phyloP scores from a whole-genome alignment of 345 rosid genomes.

The Gossypioides kirkii region DNA sequence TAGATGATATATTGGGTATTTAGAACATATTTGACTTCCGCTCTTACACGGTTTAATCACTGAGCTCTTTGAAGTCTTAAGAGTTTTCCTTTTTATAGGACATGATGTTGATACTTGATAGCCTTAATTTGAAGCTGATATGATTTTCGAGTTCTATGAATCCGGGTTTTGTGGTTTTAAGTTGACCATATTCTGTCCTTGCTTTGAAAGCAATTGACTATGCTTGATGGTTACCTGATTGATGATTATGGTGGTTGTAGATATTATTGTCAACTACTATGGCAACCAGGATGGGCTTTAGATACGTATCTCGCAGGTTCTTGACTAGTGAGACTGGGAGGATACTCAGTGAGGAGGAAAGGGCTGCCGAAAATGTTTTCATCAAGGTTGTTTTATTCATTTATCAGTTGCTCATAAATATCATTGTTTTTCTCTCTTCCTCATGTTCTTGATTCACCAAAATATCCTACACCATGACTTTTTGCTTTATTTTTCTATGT shows the following conservation, averaged over 20 bases:
- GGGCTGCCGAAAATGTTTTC: slow-evolving; percentile 87
- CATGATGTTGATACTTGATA: neutral
- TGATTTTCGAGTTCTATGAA: neutral
- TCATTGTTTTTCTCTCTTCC: neutral
- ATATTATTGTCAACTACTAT: slow-evolving; percentile 26
- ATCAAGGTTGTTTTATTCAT: slow-evolving; percentile 53
- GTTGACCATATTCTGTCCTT: neutral
- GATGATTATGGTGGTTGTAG: slow-evolving; percentile 4
- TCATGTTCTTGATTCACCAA: neutral
- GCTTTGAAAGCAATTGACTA: neutral
- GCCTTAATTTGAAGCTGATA: neutral
- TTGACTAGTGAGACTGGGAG: slow-evolving; percentile 50
- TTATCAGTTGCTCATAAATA: neutral
- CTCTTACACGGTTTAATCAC: neutral
- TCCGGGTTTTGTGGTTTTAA: neutral
- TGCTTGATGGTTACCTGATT: neutral
- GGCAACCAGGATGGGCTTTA: slow-evolving; percentile 52
- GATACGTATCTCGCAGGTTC: slow-evolving; percentile 58
- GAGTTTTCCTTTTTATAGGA: neutral
- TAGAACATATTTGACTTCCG: neutral
- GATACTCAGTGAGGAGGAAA: slow-evolving; percentile 84
- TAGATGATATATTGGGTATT: neutral
- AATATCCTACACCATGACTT: neutral
- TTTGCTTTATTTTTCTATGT: neutral
- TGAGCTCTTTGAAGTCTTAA: neutral